Conservation (phyloP, 2,329 filamentous ascomycete species). For the Penicillium sp. region DNA sequence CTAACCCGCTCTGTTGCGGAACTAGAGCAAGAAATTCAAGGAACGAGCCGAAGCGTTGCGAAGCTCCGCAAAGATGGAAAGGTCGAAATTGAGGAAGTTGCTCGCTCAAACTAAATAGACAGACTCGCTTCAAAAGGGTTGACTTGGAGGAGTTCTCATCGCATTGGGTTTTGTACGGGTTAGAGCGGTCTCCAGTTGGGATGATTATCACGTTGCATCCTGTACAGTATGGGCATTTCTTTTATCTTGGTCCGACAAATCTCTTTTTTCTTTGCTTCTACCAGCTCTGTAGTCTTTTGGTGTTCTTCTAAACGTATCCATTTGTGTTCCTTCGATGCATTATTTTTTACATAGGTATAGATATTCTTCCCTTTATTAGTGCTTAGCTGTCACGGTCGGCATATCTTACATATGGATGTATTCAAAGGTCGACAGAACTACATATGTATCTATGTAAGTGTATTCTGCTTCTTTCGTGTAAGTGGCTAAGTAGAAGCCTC, state of each 20-base stretch:
- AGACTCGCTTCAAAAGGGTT: constrained; percentile 6
- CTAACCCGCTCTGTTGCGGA: constrained; percentile 28
- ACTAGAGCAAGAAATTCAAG: constrained; percentile 30
- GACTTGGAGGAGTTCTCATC: constrained; percentile 9
- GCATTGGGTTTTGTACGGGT: constrained; percentile 14
- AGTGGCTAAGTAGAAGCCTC: no score
- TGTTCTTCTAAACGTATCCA: no score
- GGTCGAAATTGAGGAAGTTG: constrained; percentile 56
- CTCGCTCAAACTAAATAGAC: constrained; percentile 16
- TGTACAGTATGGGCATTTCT: constrained; percentile 24
- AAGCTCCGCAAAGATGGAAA: constrained; percentile 60
- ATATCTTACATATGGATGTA: no score
- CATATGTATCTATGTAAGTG: no score
- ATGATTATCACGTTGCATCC: constrained; percentile 15
- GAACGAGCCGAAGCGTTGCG: constrained; percentile 45
- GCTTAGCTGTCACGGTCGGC: no score
- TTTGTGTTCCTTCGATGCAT: no score
- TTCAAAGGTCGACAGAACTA: no score
- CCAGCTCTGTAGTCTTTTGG: no score
- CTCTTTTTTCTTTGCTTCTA: constrained; percentile 1
- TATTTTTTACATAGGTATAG: no score
- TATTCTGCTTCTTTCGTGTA: no score
- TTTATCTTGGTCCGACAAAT: constrained; percentile 13
- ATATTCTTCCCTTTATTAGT: no score
- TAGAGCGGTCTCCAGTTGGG: constrained; percentile 17